Conservation (phyloP, 257 asterid species). For the Solanum appendiculatum region DNA sequence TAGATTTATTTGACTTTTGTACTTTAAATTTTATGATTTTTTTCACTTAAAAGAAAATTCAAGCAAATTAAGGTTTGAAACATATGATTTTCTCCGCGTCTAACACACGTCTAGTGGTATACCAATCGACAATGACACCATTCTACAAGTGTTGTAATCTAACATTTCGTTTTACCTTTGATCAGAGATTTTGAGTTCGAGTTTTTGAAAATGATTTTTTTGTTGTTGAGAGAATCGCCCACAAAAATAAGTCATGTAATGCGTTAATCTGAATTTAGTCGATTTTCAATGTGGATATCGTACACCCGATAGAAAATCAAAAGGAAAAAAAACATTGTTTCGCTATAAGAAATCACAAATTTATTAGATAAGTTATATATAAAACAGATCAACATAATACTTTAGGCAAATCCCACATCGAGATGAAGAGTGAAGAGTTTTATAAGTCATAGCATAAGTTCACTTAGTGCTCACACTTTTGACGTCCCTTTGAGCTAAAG, state of each 20-base stretch:
- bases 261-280: neutral
- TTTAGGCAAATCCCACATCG: neutral
- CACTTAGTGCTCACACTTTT: neutral
- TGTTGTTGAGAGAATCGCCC: fast-evolving
- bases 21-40: neutral
- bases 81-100: neutral
- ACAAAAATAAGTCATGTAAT: neutral
- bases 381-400: neutral
- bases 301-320: fast-evolving
- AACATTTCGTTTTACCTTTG: fast-evolving
- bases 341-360: neutral
- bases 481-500: neutral
- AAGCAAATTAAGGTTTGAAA: neutral
- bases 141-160: neutral
- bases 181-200: neutral
- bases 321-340: neutral
- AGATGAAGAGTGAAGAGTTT: neutral
- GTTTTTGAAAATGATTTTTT: neutral
- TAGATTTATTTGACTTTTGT: neutral
- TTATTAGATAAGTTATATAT: neutral
- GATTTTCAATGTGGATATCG: fast-evolving
- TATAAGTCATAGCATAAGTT: neutral
- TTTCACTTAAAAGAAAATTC: neutral
- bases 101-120: neutral
- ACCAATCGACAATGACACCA: neutral